Conservation (phyloP, 2,329 filamentous ascomycete genomes). For the Karstenula rhodostoma region DNA sequence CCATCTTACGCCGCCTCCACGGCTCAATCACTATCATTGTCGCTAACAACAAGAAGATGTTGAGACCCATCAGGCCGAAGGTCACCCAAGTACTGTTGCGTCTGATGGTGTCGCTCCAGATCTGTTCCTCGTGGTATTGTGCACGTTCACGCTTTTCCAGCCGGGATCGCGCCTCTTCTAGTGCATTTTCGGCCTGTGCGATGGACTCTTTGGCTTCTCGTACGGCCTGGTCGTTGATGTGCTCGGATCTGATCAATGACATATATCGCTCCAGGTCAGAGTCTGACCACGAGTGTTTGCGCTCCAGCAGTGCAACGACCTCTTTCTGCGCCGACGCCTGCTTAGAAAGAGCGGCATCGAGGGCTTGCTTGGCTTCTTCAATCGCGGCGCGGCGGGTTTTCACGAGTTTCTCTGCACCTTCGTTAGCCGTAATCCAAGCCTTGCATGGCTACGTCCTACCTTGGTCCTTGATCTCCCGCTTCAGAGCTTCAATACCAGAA, state of each 20-base stretch:
- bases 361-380: constrained; percentile 73
- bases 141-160: constrained; percentile 85
- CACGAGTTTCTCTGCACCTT: constrained; percentile 59
- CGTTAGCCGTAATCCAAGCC: constrained; percentile 17
- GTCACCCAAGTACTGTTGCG: constrained; percentile 98
- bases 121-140: constrained; percentile 98
- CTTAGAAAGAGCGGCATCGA: constrained; percentile 83
- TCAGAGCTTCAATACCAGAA: constrained; percentile 86
- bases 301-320: constrained; percentile 90
- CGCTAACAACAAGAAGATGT: constrained; percentile 85
- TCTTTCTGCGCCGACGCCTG: constrained; percentile 93
- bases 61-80: constrained; percentile 97
- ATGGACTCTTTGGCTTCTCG: constrained; percentile 74
- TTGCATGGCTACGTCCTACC: constrained; percentile 50
- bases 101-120: constrained; percentile 97
- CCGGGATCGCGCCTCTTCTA: constrained; percentile 78
- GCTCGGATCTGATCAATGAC: constrained; percentile 86
- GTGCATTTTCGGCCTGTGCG: constrained; percentile 76
- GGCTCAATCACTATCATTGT: constrained; percentile 92
- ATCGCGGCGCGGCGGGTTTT: constrained; percentile 70
- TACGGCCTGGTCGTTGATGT: constrained; percentile 89
- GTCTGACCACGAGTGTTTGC: constrained; percentile 91
- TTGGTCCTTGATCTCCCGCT: constrained; percentile 76
- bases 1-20: constrained; percentile 82
- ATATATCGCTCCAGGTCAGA: constrained; percentile 94